Conservation (phyloP, 257 asterid genomes). For the Solanum bulbocastanum region DNA sequence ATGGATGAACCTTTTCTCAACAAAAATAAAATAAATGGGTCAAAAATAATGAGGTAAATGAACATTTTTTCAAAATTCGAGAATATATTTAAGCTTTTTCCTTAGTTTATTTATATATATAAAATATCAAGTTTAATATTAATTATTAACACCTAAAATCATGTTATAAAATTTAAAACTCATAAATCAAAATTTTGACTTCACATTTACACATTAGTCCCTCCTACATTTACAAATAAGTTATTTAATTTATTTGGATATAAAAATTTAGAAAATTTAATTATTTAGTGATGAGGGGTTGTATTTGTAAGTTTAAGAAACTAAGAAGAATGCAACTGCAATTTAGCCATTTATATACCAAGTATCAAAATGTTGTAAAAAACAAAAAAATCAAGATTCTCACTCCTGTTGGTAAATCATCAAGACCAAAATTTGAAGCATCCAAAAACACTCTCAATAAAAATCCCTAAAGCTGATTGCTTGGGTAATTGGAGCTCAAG, state of each 20-base stretch:
- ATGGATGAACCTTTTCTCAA: no score
- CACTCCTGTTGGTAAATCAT: neutral
- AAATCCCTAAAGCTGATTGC: neutral
- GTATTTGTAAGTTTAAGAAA: neutral
- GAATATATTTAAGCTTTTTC: no score
- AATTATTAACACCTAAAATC: no score
- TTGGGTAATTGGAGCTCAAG: neutral
- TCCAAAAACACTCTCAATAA: neutral
- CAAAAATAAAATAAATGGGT: no score
- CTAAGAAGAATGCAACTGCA: neutral
- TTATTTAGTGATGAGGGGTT: neutral
- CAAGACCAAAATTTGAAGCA: neutral
- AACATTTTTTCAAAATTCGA: no score
- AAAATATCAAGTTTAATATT: no score
- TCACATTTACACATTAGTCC: neutral
- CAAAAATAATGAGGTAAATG: no score
- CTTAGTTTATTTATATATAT: no score
- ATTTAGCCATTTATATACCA: neutral
- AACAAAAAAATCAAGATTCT: neutral
- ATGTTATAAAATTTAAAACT: no score
- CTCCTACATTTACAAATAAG: neutral
- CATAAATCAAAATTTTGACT: no score
- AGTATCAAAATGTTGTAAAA: no score
- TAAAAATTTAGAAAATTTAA: no score
- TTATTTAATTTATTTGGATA: neutral